phyloP scores from a whole-genome alignment of 768 basidiomycete genomes.

The Hirschioporus abietinus region DNA sequence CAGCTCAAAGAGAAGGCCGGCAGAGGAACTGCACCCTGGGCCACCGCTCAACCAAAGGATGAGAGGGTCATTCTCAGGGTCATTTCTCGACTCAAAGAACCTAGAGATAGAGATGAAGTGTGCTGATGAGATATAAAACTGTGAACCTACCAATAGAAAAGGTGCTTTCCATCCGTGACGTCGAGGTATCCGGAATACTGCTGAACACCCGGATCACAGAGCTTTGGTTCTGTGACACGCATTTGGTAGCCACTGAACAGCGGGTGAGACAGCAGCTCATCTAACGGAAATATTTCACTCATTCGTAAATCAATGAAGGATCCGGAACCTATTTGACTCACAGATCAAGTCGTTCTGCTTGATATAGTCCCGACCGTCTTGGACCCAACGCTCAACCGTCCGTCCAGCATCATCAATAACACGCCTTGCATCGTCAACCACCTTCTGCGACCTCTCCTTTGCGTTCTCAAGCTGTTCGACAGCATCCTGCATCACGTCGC shows the following conservation, averaged over 20 bases:
- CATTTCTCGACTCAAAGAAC: constrained; percentile 83
- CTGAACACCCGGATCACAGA: constrained; percentile 78
- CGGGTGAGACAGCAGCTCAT: constrained; percentile 59
- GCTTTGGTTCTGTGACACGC: constrained; percentile 56
- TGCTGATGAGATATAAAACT: not conserved
- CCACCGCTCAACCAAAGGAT: constrained; percentile 90
- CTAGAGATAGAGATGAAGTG: constrained; percentile 28
- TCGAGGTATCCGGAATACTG: constrained; percentile 84
- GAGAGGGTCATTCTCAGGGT: constrained; percentile 74
- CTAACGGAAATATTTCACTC: constrained; percentile 26
- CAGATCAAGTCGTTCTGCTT: constrained; percentile 69
- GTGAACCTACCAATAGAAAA: constrained; percentile 75
- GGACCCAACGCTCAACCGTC: constrained; percentile 55
- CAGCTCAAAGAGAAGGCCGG: constrained; percentile 87
- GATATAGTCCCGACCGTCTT: constrained; percentile 59
- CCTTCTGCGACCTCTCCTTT: constrained; percentile 25
- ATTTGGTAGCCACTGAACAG: constrained; percentile 49
- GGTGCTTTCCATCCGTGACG: constrained; percentile 69
- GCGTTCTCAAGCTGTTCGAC: constrained; percentile 35
- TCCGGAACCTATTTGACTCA: constrained; percentile 30
- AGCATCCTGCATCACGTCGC: constrained; percentile 17
- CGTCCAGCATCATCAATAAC: constrained; percentile 27
- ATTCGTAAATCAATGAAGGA: not conserved
- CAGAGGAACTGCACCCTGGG: constrained; percentile 66
- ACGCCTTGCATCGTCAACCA: constrained; percentile 29